Conservation (phyloP, 768 basidiomycete species). For the Tricholoma sp. region DNA sequence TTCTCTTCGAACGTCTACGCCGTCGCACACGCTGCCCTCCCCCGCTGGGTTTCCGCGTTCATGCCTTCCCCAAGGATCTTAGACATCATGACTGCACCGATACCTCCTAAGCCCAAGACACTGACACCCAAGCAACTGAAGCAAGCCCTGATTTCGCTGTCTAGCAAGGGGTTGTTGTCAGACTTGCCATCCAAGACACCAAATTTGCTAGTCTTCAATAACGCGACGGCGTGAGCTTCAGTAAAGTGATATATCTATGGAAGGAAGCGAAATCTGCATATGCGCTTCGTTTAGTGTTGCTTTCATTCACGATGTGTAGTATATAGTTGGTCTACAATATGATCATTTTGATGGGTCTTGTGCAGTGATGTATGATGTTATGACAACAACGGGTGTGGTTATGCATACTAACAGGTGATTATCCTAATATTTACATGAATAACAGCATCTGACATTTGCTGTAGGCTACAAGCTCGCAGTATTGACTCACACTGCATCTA, state of each 20-base stretch:
- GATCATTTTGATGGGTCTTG: not conserved
- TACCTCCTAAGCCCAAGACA: slow-evolving; percentile 32
- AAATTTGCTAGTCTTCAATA: slow-evolving; percentile 81
- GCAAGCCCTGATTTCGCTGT: slow-evolving; percentile 60
- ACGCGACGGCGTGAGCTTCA: slow-evolving; percentile 41
- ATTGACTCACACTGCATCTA: too few species aligned
- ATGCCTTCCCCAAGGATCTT: slow-evolving; percentile 50
- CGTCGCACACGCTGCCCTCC: slow-evolving; percentile 49
- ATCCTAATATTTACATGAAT: too few species aligned
- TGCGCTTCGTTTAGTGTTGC: not conserved
- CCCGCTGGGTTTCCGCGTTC: slow-evolving; percentile 52
- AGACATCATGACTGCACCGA: slow-evolving; percentile 35
- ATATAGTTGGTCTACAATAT: not conserved
- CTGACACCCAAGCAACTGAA: slow-evolving; percentile 74
- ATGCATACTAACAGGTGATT: too few species aligned
- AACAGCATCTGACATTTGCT: too few species aligned
- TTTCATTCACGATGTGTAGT: not conserved
- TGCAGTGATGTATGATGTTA: not conserved
- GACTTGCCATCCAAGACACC: slow-evolving; percentile 50
- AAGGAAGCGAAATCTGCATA: not conserved
- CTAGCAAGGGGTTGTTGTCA: slow-evolving; percentile 44
- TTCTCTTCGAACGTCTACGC: slow-evolving; percentile 46
- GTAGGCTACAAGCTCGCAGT: too few species aligned
- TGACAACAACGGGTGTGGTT: not conserved
- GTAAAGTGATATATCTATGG: not conserved